Evolutionary conservation across 768 basidiomycete species (phyloP).

Genomic region (Naganishia antarctica): DNA sequence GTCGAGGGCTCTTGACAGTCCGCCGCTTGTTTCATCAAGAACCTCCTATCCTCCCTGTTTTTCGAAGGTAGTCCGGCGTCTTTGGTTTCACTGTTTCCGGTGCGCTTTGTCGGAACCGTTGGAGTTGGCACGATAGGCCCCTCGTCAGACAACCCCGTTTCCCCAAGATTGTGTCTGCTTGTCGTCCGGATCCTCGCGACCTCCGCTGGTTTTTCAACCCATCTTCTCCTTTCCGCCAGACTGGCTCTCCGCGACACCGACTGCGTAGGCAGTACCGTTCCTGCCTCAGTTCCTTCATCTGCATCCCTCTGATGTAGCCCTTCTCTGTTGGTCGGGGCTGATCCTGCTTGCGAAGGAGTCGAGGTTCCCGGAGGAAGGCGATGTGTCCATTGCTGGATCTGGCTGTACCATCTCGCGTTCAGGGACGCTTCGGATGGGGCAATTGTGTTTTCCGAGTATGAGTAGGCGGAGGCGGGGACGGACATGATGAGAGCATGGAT

Average conservation of each 20-base stretch:
- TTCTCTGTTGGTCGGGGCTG: neutral
- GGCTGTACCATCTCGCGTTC: slow-evolving; percentile 23
- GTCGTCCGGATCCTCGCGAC: neutral
- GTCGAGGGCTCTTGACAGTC: too few species aligned
- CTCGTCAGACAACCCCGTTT: neutral
- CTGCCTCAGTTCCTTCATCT: neutral
- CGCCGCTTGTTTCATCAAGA: too few species aligned
- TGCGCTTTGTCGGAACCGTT: too few species aligned
- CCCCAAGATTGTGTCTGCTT: neutral
- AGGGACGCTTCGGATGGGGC: slow-evolving; percentile 22
- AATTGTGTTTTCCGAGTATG: slow-evolving; percentile 17
- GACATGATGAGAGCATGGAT: neutral
- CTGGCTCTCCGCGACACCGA: slow-evolving; percentile 13
- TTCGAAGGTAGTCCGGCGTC: too few species aligned
- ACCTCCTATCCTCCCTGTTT: too few species aligned
- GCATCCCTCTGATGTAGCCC: too few species aligned
- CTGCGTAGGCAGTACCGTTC: neutral
- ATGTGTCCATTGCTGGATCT: slow-evolving; percentile 19
- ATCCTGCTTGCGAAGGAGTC: neutral
- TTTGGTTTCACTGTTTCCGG: too few species aligned
- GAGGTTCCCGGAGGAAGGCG: neutral
- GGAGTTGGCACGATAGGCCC: too few species aligned
- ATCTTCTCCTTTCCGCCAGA: neutral
- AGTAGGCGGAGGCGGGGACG: neutral
- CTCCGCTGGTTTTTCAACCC: too few species aligned